A percentile compares a stretch with the other conserved stretches of the same genome.
These are phyloP conservation scores for Papilionanthe hybrid DNA, from an alignment of 116 monocot species.

Conservation along the genomic window DNA sequence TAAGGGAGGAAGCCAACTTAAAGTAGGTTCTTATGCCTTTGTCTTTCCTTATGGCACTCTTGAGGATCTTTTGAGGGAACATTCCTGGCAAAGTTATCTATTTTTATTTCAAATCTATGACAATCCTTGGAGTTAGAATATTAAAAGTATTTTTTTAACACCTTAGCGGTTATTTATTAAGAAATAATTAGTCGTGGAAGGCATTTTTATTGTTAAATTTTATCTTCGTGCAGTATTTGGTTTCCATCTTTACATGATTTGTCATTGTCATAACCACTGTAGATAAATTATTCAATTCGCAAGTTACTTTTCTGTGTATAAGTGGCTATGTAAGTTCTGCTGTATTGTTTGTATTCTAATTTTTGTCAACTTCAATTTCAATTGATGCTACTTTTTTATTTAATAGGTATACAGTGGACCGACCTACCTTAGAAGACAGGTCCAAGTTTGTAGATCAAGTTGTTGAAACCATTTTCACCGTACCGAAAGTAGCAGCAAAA, in stretches of 20 bases:
- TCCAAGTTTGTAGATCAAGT: constrained; percentile 54
- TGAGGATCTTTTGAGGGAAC: neutral
- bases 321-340: neutral
- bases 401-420: constrained; percentile 74
- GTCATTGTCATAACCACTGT: neutral
- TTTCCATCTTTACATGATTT: neutral
- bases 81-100: neutral
- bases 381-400: constrained; percentile 14
- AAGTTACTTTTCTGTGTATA: neutral
- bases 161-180: neutral
- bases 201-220: neutral
- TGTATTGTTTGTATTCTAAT: neutral
- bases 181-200: neutral
- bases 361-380: neutral
- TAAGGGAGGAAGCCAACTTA: too few relatives aligned
- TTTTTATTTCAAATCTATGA: neutral
- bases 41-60: neutral
- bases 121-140: neutral
- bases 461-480: constrained; percentile 54
- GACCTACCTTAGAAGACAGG: constrained; percentile 60
- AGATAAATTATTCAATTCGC: neutral
- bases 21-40: neutral
- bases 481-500: constrained; percentile 47
- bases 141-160: neutral
- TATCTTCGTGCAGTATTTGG: neutral